phyloP scores from a whole-genome alignment of 2,329 filamentous ascomycete species.

The Penicillium sp. region DNA sequence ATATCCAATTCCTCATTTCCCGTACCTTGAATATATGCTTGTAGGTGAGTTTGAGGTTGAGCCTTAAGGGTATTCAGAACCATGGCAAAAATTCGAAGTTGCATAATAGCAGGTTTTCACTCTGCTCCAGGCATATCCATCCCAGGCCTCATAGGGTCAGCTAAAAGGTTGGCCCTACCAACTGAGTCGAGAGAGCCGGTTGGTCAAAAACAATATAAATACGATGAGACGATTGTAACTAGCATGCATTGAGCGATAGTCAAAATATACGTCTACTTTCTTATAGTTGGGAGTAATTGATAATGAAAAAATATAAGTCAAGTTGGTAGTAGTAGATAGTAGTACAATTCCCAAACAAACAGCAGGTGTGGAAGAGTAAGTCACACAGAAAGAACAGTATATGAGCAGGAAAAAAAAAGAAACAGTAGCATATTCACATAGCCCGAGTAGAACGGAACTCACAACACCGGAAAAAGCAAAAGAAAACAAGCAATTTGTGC shows the following conservation, averaged over 20 bases:
- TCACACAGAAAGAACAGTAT: neutral
- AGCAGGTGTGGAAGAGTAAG: slow-evolving; percentile 1
- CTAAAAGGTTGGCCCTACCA: neutral
- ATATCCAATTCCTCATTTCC: neutral
- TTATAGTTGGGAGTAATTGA: neutral
- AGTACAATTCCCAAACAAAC: slow-evolving; percentile 5
- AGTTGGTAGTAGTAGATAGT: slow-evolving; percentile 10
- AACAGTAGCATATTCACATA: slow-evolving; percentile 9
- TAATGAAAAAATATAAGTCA: neutral
- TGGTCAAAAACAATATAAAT: neutral
- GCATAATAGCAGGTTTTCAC: neutral
- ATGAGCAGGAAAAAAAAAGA: neutral
- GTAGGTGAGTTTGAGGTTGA: neutral
- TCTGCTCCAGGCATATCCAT: neutral
- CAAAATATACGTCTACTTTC: neutral
- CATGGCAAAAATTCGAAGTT: neutral
- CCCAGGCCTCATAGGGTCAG: neutral
- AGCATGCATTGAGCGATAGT: neutral
- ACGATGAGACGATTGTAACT: neutral
- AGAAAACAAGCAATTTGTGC: slow-evolving; percentile 4
- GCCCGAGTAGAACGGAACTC: slow-evolving; percentile 5
- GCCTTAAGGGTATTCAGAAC: neutral
- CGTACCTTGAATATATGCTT: neutral
- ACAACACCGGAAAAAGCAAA: neutral
- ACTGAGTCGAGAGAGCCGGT: neutral